Base-by-base conservation (phyloP, 2,329 filamentous ascomycete genomes). In the Colletotrichum kahawae region DNA sequence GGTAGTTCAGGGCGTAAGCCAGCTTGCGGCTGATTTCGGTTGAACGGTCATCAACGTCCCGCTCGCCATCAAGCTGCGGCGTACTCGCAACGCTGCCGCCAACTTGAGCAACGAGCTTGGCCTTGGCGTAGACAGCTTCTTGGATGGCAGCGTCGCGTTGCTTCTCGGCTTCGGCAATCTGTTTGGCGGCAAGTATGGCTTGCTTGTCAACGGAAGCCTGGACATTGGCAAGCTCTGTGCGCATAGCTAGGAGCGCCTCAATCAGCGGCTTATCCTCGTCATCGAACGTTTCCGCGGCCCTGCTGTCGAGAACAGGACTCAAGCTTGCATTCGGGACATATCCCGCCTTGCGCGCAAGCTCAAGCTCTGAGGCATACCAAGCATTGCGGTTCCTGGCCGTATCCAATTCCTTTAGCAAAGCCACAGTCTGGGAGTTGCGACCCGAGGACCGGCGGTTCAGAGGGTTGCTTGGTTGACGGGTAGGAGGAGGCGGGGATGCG, bases 341-440 rank as follows among this genome's bases (percentile, higher is more conserved):
- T 7, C 97, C 97, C 54, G 95, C 92, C 84, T 98, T 98, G 65
- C 94, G 92, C 8, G 97, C 97, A 77, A 99, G 88, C 73, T 98
- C 95, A 60, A 99, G 88, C 84, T 99, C 97, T 0, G 96, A 98
- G 9, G 95, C 95, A 83, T 98, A 98, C 97, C 97, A 99, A 1
- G 96, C 96, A 84, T 98, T 98, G 67, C 94, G 92, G 81, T 94
- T 97, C 80, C 95, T 95, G 5, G 93, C 90, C 10, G 92, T 89
- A 82, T 99, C 96, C 3, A 99, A 88, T 82, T 99, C 97, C 82
- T 97, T 96, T 16, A 95, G 88, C 14, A 98, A 84, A 1, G 94
- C 92, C 77, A 95, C 93, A 2, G 93, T 93, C 78, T 93, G 92
- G 9, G 91, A 88, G 80, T 92, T 90, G 82, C 90, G 83, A 77